Base-by-base conservation (phyloP, 176 grass and related monocot genomes). In the Poa annua region DNA sequence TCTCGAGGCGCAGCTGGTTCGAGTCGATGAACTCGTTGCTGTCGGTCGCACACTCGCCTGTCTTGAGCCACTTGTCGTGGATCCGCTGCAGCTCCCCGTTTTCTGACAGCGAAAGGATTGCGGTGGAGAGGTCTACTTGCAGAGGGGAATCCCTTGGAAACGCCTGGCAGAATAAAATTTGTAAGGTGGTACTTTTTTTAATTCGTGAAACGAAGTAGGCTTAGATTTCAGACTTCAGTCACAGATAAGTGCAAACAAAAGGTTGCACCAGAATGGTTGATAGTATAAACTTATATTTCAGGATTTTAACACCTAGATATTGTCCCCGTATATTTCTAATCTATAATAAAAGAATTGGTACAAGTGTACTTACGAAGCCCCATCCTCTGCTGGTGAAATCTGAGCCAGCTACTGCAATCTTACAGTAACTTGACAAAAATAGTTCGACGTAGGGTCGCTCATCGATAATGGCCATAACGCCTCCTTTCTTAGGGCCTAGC, bases 311-410 rank as follows among this genome's bases (percentile, higher is more conserved):
- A 73, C 25, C 19, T 35, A 67, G 6, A 36, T 15, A 5, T 34
- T 85, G 81, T 57, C 5, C 50, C n/a, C 39, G 64, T 85, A 32
- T 76, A 68, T 73, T 85, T 48, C 15, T 42, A 52, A 63, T 73
- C 5, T 74, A 67, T 29, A 2, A 29, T 48, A 62, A 45, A 65
- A 60, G 69, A 53, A 12, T 41, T 41, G 41, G 76, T 61, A 69
- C 2, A 33, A 79, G 19, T 33, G 35, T 59, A 98, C 96, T 98
- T 93, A 98, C 96, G 55, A 98, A 98, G 80, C 96, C 96, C 96
- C 96, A 98, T 44, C 96, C 96, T 61, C 74, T 87, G 54, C 84
- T 89, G 36, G 96, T 98, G 86, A 98, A 98, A 67, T 95, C 96
- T 57, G 93, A 90, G 52, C 96, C 96, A n/a, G 92, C 77, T 83